These are phyloP conservation scores for Coffea humblotiana DNA, from an alignment of 305 asterid species.

Conservation along the genomic window DNA sequence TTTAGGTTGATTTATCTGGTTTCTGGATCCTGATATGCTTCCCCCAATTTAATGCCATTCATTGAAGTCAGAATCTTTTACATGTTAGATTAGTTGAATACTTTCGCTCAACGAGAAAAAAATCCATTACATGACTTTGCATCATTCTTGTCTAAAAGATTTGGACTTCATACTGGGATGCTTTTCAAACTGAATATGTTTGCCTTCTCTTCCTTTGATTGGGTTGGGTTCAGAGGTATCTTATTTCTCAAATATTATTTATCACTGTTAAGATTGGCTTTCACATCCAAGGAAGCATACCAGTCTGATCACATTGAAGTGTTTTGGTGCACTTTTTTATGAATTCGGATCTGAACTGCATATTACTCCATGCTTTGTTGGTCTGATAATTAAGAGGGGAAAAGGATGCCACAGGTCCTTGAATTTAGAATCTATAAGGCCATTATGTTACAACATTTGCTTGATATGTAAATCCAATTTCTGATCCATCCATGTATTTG, in stretches of 20 bases:
- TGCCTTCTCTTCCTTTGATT: background rate
- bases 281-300: too few relatives aligned
- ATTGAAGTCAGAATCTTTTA: background rate
- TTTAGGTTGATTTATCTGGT: background rate
- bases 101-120: background rate
- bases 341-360: background rate
- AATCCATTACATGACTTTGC: background rate
- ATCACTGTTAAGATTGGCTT: background rate
- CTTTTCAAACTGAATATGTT: background rate
- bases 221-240: background rate
- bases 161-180: background rate
- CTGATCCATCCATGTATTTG: too few relatives aligned
- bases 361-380: too few relatives aligned
- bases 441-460: background rate
- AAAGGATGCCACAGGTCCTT: too few relatives aligned
- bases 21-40: background rate
- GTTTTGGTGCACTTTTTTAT: background rate
- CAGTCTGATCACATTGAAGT: background rate
- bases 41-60: background rate
- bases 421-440: too few relatives aligned
- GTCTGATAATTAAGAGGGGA: too few relatives aligned
- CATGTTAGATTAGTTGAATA: background rate
- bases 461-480: too few relatives aligned
- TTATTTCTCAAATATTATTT: background rate
- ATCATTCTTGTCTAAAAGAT: too few relatives aligned